Evolutionary conservation across 176 grass and related monocot species (phyloP).

Genomic region (Rhipidocladum racemiflorum): DNA sequence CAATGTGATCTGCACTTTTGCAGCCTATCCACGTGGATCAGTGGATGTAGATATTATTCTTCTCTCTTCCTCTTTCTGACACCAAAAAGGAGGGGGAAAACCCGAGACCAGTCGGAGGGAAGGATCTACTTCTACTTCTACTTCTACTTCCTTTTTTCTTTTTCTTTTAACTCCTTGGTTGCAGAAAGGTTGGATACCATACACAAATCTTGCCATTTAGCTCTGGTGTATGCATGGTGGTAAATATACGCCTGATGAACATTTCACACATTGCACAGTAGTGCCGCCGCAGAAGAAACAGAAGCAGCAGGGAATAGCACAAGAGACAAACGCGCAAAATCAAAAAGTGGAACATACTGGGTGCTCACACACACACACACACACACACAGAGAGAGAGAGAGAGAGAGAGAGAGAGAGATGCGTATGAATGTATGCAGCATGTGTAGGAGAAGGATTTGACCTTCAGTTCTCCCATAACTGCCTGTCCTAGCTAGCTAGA

Average conservation of each 20-base stretch:
- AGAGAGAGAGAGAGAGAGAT: neutral
- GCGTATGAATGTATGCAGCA: constrained; percentile 29
- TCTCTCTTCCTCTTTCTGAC: constrained; percentile 18
- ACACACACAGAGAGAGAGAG: neutral
- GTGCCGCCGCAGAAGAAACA: constrained; percentile 47
- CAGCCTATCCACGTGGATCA: neutral
- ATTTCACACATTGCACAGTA: constrained; percentile 14
- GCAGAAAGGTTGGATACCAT: constrained; percentile 25
- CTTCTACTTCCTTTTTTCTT: neutral
- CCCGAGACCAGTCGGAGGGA: neutral
- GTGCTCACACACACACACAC: neutral
- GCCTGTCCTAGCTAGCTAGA: neutral
- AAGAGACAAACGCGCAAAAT: constrained; percentile 41
- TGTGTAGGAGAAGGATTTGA: constrained; percentile 53
- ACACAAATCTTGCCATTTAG: constrained; percentile 35
- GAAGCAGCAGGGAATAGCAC: constrained; percentile 37
- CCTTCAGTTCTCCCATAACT: constrained; percentile 41
- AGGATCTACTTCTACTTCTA: constrained; percentile 16
- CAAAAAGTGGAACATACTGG: constrained; percentile 11
- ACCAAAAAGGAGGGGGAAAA: constrained; percentile 17
- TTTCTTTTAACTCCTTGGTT: neutral
- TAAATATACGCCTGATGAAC: constrained; percentile 5
- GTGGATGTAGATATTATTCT: constrained; percentile 10
- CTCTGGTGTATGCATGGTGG: neutral
- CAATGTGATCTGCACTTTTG: constrained; percentile 8